Base-by-base conservation (phyloP, 192 early-diverging fungal species). In the Powellomyces hirtus region DNA sequence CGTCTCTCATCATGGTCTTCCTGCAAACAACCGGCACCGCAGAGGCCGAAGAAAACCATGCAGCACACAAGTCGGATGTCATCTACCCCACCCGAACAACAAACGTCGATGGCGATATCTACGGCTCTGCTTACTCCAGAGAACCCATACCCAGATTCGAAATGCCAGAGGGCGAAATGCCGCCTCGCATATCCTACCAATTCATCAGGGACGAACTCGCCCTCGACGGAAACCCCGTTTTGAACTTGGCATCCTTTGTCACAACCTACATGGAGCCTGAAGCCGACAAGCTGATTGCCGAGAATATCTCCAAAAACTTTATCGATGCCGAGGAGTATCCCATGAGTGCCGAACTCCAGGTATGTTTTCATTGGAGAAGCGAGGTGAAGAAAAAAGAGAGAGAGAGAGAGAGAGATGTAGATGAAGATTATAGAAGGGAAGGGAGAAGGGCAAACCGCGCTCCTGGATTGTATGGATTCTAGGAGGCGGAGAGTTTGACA, bases 211-310 rank as follows among this genome's bases (percentile, higher is more conserved):
- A 91, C 69, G 82, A 89, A 69, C 75, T 91, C 1, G 81, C 59
- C 35, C 78, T 93, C 38, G 92, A 94, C 62, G 89, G 90, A 42
- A 87, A 88, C 44, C 92, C 92, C 38, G 77, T 77, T 51, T 79
- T 89, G 62, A 93, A 92, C 79, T 77, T 90, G 66, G 90, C 90
- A 0, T 84, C 85, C 33, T 92, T 89, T 74, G 90, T 94, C 27
- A 90, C 89, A 8, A 89, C 88, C 16, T 89, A 83, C 77, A 92
- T 91, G 90, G 91, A 94, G 66, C 84, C 84, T 0, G 89, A 93
- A 73, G 91, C 90, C 10, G 84, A 92, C 22, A 85, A 87, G 66
- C 81, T 94, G 56, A 92, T 92, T 52, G 66, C 80, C 8, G 90
- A 92, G 62, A 91, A 86, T 63, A 70, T 89, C 35, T 77, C 69